Evolutionary conservation across 257 asterid species (phyloP), one percentile per base, ranked within the genome.

Genomic region (Solanum paucissectum): DNA sequence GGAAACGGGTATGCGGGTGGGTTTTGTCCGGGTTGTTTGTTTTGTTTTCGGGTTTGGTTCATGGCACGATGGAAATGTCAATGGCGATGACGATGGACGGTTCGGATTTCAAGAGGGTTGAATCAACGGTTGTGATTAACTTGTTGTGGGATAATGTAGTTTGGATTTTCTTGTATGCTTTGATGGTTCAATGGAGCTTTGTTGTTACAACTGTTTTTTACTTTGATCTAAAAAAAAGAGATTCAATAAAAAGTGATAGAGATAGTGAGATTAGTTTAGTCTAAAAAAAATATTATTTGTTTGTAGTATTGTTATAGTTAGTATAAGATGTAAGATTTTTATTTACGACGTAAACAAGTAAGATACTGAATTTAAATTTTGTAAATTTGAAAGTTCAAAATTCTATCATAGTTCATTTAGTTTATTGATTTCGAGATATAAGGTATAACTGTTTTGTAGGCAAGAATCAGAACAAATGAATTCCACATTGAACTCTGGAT

Each of bases 101-200:
- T 46, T 81, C 11, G 27, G 18, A 81, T 81, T 46, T 46, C 20
- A 25, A 16, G 40, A 46, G 42, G 29, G 18, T 81, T 46, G 18
- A 46, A 81, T 44, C 85, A 12, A 44, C 85, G 42, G 85, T 46
- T 81, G 85, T 81, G 85, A 46, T 81, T 81, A 8, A 20, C 21
- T 81, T 46, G 20, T 44, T 79, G 68, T 81, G 64, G 18, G 68
- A 81, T 81, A 81, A 81, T 44, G 10, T 81, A 6, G 29, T 44
- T 46, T 46, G 66, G 85, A 46, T 81, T 27, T 29, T 81, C 3
- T 46, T 81, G 36, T 81, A 81, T 46, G 68, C 18, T 29, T 46
- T 81, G 5, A 37, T 81, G 42, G 68, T 46, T 29, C 85, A 81
- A 46, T 81, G 68, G 85, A 81, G 85, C 42, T 46, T 27, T 29